Conservation (phyloP, 805 yeast genomes). For the Priceomyces castillae region DNA sequence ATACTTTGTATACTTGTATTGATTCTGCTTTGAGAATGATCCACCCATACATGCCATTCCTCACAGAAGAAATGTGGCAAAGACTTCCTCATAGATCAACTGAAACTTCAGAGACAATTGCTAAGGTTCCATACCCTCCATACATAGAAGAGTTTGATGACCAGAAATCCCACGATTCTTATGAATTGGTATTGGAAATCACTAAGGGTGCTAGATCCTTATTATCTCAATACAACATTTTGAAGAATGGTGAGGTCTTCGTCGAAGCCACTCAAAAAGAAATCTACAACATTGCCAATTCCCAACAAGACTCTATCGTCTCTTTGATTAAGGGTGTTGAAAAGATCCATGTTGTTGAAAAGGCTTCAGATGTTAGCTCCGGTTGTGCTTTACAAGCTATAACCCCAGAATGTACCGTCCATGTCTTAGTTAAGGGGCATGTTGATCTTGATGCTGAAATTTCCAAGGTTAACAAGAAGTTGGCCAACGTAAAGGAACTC, state of each 20-base stretch:
- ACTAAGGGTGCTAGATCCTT: constrained; percentile 91
- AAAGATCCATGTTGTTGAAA: constrained; percentile 61
- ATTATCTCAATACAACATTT: constrained; percentile 83
- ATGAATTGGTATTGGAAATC: constrained; percentile 79
- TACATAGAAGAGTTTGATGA: constrained; percentile 61
- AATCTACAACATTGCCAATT: constrained; percentile 50
- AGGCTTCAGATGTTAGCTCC: constrained; percentile 62
- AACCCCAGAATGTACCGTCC: constrained; percentile 78
- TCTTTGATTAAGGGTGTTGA: constrained; percentile 90
- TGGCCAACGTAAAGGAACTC: constrained; percentile 60
- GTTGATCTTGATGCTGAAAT: constrained; percentile 92
- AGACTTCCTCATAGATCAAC: constrained; percentile 85
- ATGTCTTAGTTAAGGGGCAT: constrained; percentile 89
- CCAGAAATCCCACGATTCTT: constrained; percentile 63
- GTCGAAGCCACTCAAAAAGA: constrained; percentile 63
- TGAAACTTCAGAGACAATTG: constrained; percentile 69
- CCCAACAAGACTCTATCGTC: constrained; percentile 83
- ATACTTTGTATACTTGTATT: constrained; percentile 87
- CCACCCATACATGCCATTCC: constrained; percentile 98
- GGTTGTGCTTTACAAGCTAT: constrained; percentile 90
- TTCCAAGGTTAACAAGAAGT: constrained; percentile 73
- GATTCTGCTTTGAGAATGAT: constrained; percentile 89
- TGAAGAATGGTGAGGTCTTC: constrained; percentile 82
- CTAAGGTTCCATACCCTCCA: constrained; percentile 76
- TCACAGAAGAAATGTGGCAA: constrained; percentile 99